Base-by-base conservation (phyloP, 495 filamentous ascomycete species). In the Talaromyces proteolyticus region DNA sequence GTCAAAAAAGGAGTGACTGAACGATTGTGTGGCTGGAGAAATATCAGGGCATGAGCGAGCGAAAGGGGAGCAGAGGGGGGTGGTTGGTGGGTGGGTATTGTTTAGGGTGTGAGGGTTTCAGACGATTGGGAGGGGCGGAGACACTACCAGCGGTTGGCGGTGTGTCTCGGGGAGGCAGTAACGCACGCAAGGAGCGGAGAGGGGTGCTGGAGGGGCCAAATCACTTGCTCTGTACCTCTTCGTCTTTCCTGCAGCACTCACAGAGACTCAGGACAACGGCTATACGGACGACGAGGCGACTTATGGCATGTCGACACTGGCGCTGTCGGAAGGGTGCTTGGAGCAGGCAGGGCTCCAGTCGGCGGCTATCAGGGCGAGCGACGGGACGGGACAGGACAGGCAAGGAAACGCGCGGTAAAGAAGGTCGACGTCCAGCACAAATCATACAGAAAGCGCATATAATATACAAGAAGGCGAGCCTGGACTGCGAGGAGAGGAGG, bases 61-160 rank as follows among this genome's bases (percentile, higher is more conserved):
- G 29, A 34, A 8, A 34, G 29, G 29, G 29, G 29, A 34, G 4
- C 8, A 14, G 29, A 34, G 29, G 8, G 29, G 29, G 29, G 29
- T 10, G 29, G 8, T 34, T 34, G 29, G 29, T 8, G 29, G 14
- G 29, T 34, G 8, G 14, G 29, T 34, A 4, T 10, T 34, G 29
- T 8, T 4, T 8, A 34, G 29, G 29, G 8, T 10, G 29, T 8
- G 29, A 34, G 8, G 29, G n/a, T n/a, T n/a, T n/a, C n/a, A n/a
- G n/a, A n/a, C n/a, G n/a, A n/a, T n/a, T n/a, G 44, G 38, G 38
- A 47, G 44, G 44, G 44, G 44, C 10, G 26, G 44, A 44, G 42
- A 24, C 42, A 24, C 23, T 44, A 47, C 34, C 26, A 22, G 29
- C 29, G 29, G 44, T 37, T 29, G 44, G 44, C 44, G 44, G 44